Conservation (phyloP, 179 eudicot genomes). For the Nepenthes alata region DNA sequence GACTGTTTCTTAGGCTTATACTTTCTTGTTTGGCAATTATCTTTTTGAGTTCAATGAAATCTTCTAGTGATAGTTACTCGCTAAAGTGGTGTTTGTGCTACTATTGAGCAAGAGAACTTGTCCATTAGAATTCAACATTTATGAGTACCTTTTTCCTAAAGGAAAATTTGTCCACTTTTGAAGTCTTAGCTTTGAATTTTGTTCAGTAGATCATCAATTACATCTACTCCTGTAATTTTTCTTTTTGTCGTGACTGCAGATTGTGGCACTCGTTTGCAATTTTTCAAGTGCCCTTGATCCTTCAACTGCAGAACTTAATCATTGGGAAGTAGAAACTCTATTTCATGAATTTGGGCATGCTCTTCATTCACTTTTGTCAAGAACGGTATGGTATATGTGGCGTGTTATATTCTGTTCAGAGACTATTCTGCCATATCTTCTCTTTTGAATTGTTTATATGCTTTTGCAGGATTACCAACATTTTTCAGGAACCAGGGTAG, state of each 20-base stretch:
- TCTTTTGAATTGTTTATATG: constrained; percentile 1
- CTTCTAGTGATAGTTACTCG: no score
- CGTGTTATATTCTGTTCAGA: constrained; percentile 5
- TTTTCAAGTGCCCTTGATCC: constrained; percentile 44
- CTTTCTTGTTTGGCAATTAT: no score
- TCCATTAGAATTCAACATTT: no score
- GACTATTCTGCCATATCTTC: constrained; percentile 1
- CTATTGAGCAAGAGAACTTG: no score
- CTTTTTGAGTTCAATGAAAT: no score
- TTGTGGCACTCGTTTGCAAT: constrained; percentile 93
- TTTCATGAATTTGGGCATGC: constrained; percentile 99
- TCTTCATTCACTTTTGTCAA: constrained; percentile 87
- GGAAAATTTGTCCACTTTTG: not conserved
- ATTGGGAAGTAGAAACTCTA: constrained; percentile 90
- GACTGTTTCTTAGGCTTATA: no score
- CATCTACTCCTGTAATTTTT: not conserved
- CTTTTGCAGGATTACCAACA: constrained; percentile 80
- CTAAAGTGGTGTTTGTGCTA: no score
- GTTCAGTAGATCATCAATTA: not conserved
- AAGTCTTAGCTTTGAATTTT: no score
- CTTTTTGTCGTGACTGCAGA: constrained; percentile 27
- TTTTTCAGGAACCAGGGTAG: constrained; percentile 91
- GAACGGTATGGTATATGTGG: constrained; percentile 44
- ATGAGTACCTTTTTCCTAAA: no score
- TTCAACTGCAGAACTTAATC: constrained; percentile 48